Evolutionary conservation across 2,329 filamentous ascomycete species (phyloP).

Genomic region (Aspergillus oerlinghausenensis): DNA sequence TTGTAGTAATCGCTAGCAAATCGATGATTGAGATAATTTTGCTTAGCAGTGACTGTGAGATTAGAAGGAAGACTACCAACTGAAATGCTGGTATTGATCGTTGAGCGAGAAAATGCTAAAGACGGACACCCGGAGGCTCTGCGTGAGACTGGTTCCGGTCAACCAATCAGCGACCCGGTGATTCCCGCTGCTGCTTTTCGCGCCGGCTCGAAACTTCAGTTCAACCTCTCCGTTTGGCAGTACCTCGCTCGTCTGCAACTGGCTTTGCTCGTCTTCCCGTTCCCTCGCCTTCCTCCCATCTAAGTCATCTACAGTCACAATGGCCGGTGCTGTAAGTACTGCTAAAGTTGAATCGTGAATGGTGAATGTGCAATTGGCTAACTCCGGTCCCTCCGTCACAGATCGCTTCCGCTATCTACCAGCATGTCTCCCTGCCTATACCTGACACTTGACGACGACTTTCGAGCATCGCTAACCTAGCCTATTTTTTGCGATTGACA

Average conservation of each 20-base stretch:
- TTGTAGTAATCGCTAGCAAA: not conserved
- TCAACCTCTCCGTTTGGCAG: slow-evolving; percentile 23
- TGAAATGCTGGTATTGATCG: not conserved
- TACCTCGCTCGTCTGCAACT: slow-evolving; percentile 3
- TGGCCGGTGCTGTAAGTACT: slow-evolving; percentile 53
- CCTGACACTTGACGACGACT: not conserved
- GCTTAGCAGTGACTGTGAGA: not conserved
- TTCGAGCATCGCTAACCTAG: slow-evolving; percentile 14
- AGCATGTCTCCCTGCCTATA: slow-evolving; percentile 45
- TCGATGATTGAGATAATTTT: not conserved
- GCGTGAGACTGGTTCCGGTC: slow-evolving; percentile 8
- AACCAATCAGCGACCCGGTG: slow-evolving; percentile 37
- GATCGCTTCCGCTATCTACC: slow-evolving; percentile 55
- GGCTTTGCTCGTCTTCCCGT: slow-evolving; percentile 18
- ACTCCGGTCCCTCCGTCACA: slow-evolving; percentile 31
- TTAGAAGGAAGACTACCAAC: not conserved
- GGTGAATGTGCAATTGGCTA: slow-evolving; percentile 30
- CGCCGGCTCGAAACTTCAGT: slow-evolving; percentile 27
- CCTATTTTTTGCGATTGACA: slow-evolving; percentile 35
- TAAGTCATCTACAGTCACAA: slow-evolving; percentile 39
- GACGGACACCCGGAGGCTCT: slow-evolving; percentile 23
- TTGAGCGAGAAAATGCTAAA: slow-evolving; percentile 1
- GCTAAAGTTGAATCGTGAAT: slow-evolving; percentile 30
- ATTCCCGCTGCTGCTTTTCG: slow-evolving; percentile 36
- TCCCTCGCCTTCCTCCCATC: slow-evolving; percentile 17